These are phyloP conservation scores for Fermentozyma sake DNA, from an alignment of 1,139 yeast genomes.

Conservation along the genomic window DNA sequence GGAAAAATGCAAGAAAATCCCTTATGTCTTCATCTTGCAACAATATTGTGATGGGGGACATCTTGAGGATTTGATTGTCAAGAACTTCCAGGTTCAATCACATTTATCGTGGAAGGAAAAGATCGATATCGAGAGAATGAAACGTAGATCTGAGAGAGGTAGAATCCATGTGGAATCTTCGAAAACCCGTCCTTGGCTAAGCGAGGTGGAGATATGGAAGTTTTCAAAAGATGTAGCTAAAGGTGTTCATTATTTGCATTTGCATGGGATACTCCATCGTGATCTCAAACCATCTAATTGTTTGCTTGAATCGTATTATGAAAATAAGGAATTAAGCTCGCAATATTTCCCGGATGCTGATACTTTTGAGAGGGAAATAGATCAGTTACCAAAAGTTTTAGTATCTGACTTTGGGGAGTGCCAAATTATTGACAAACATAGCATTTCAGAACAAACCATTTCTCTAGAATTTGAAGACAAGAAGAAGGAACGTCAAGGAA, in stretches of 20 bases:
- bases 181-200: conserved; percentile 20
- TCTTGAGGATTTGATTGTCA: conserved; percentile 59
- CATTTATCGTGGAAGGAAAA: conserved; percentile 24
- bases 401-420: conserved; percentile 93
- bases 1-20: conserved; percentile 35
- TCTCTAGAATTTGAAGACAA: too few relatives aligned
- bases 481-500: conserved; percentile 43
- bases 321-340: neutral
- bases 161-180: neutral
- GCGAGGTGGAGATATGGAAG: conserved; percentile 45
- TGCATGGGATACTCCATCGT: conserved; percentile 72
- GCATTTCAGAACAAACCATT: conserved; percentile 6
- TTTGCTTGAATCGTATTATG: conserved; percentile 37
- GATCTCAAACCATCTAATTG: conserved; percentile 90
- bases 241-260: conserved; percentile 72
- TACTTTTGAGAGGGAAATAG: conserved; percentile 20
- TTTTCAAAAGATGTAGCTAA: conserved; percentile 62
- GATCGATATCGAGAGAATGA: conserved; percentile 20
- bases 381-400: conserved; percentile 56
- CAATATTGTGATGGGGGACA: conserved; percentile 91
- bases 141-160: conserved; percentile 16
- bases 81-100: conserved; percentile 22
- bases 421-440: conserved; percentile 53
- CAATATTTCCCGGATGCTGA: conserved; percentile 4
- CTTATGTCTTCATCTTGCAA: conserved; percentile 79